Conservation (phyloP, 495 filamentous ascomycete species). For the Achaetomiella virescens region DNA sequence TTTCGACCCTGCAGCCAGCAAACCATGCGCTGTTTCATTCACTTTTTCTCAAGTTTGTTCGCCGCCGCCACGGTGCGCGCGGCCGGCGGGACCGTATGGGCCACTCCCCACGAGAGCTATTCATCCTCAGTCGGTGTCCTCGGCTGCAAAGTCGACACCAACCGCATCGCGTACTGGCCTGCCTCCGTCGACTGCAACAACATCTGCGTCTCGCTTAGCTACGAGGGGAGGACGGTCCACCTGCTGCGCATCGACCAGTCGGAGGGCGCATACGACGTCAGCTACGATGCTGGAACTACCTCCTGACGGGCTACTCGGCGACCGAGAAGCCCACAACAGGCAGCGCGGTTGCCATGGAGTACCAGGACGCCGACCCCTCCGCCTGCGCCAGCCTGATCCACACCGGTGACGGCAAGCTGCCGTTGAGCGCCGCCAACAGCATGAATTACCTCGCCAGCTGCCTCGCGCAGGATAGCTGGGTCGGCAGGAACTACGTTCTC, state of each 20-base stretch:
- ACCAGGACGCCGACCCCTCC: conserved; percentile 30
- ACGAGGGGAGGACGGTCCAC: conserved; percentile 36
- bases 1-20: not conserved
- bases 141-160: conserved; percentile 44
- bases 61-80: conserved; percentile 23
- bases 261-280: conserved; percentile 42
- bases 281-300: conserved; percentile 50
- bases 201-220: conserved; percentile 40
- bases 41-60: conserved; percentile 7
- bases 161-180: conserved; percentile 47
- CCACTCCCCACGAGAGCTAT: conserved; percentile 46
- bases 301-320: conserved; percentile 39
- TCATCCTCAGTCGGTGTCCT: conserved; percentile 45
- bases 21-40: conserved; percentile 16
- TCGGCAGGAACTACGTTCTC: conserved; percentile 37
- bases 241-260: conserved; percentile 44
- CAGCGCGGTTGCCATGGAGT: conserved; percentile 39
- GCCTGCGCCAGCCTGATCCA: conserved; percentile 36
- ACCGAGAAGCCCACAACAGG: conserved; percentile 39
- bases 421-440: conserved; percentile 45
- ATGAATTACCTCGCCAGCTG: conserved; percentile 45
- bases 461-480: conserved; percentile 36
- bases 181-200: conserved; percentile 41
- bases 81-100: conserved; percentile 37
- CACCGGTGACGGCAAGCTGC: conserved; percentile 38